Evolutionary conservation across 2,329 filamentous ascomycete genomes (phyloP).

Genomic region (Meredithiella fracta): DNA sequence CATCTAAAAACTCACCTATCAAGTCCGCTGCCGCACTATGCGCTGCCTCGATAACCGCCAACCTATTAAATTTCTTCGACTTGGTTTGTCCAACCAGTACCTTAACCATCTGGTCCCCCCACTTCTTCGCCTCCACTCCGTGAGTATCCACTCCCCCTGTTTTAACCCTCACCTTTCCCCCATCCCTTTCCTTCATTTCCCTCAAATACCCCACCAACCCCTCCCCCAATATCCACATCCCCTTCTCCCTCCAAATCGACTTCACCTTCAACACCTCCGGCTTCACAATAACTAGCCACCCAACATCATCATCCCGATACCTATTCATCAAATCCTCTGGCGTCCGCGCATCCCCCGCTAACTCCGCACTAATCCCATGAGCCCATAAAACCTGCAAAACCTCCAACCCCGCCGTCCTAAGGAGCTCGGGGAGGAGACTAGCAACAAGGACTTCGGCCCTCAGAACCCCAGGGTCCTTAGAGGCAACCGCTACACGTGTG

Average conservation of each 20-base stretch:
- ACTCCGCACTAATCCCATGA: constrained; percentile 72
- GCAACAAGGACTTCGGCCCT: constrained; percentile 43
- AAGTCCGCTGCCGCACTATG: constrained; percentile 42
- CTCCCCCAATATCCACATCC: constrained; percentile 49
- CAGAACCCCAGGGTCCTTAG: background rate
- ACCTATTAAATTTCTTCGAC: constrained; percentile 82
- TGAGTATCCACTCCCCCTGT: background rate
- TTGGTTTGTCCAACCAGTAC: constrained; percentile 70
- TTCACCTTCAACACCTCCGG: constrained; percentile 66
- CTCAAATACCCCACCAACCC: constrained; percentile 66
- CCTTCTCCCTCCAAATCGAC: constrained; percentile 54
- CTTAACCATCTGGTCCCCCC: constrained; percentile 47
- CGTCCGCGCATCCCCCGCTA: constrained; percentile 63
- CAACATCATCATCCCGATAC: constrained; percentile 61
- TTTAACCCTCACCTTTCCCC: constrained; percentile 34
- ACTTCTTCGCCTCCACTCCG: background rate
- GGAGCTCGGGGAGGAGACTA: constrained; percentile 62
- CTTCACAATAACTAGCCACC: constrained; percentile 81
- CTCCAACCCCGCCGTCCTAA: constrained; percentile 61
- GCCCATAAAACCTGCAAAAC: constrained; percentile 67
- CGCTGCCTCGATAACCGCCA: constrained; percentile 69
- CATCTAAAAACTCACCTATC: constrained; percentile 54
- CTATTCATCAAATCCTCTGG: constrained; percentile 64
- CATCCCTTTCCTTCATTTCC: constrained; percentile 67
- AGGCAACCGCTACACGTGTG: constrained; percentile 29